Evolutionary conservation across 345 rosid genomes (phyloP).

Genomic region (Cardamine chenopodiifolia): DNA sequence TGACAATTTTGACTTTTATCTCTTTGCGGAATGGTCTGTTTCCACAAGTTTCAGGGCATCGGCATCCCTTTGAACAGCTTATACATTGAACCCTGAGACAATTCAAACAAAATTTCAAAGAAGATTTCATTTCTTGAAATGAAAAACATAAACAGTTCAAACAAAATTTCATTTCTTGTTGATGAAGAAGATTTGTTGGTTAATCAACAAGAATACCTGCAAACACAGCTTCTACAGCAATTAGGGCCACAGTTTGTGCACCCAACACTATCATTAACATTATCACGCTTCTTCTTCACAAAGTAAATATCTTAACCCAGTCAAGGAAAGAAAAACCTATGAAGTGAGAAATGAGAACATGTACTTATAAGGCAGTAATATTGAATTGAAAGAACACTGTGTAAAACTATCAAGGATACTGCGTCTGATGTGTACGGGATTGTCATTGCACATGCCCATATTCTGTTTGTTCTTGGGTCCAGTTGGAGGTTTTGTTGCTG

Average conservation of each 20-base stretch:
- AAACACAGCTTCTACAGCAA: conserved; percentile 80
- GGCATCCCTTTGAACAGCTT: conserved; percentile 90
- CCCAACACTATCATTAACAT: conserved; percentile 69
- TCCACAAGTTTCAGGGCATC: conserved; percentile 77
- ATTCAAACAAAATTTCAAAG: no score
- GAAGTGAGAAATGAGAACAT: neutral
- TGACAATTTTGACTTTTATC: conserved; percentile 76
- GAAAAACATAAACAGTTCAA: neutral
- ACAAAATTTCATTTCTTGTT: neutral
- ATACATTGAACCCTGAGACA: conserved; percentile 75
- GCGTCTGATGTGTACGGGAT: conserved; percentile 73
- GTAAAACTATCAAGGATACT: conserved; percentile 68
- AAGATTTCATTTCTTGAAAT: neutral
- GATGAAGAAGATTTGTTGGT: conserved; percentile 13
- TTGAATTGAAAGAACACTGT: neutral
- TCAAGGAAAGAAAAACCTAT: conserved; percentile 50
- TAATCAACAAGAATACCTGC: conserved; percentile 59
- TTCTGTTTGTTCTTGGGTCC: no score
- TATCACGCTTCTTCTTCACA: conserved; percentile 79
- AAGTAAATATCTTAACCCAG: conserved; percentile 71
- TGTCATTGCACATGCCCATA: no score
- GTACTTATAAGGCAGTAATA: neutral
- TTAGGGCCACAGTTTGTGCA: conserved; percentile 75
- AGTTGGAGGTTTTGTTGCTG: no score
- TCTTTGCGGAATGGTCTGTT: conserved; percentile 96